Conservation (phyloP, 352 stramenopile genomes). For the Pythium rishiriense region DNA sequence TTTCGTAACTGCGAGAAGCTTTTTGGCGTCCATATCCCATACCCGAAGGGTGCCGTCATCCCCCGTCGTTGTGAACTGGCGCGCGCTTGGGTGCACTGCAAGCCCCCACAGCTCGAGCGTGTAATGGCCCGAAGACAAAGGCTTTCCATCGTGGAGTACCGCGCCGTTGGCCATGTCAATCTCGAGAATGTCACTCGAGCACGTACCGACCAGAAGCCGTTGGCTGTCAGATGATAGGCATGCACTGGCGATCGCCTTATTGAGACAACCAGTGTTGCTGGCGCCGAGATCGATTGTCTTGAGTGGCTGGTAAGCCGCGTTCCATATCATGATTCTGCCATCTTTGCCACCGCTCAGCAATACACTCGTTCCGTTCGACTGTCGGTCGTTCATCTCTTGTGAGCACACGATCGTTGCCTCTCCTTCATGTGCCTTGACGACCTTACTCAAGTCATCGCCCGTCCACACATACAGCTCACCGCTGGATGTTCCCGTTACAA, state of each 20-base stretch:
- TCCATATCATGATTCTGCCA: conserved; percentile 70
- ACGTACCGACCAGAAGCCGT: conserved; percentile 81
- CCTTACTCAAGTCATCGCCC: conserved; percentile 43
- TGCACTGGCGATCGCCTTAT: conserved; percentile 45
- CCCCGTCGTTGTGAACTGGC: conserved; percentile 68
- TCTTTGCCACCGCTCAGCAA: conserved; percentile 74
- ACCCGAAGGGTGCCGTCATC: conserved; percentile 83
- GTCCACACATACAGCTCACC: conserved; percentile 67
- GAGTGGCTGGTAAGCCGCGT: conserved; percentile 61
- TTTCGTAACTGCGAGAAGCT: conserved; percentile 38
- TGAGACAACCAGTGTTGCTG: conserved; percentile 39
- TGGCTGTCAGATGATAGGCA: conserved; percentile 41
- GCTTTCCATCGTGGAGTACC: conserved; percentile 38
- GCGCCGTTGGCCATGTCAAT: conserved; percentile 42
- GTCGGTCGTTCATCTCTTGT: conserved; percentile 9
- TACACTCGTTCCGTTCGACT: conserved; percentile 7
- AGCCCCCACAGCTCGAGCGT: conserved; percentile 80
- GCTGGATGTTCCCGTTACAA: conserved; percentile 52
- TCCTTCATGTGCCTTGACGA: conserved; percentile 68
- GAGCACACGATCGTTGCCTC: conserved; percentile 43
- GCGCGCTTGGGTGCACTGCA: conserved; percentile 62
- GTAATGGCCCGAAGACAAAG: conserved; percentile 69
- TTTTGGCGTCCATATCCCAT: conserved; percentile 76
- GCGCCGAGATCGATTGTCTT: conserved; percentile 60
- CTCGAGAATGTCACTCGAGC: conserved; percentile 88